Evolutionary conservation across 139 green algal species (phyloP).

Genomic region (Pleodorina starrii): DNA sequence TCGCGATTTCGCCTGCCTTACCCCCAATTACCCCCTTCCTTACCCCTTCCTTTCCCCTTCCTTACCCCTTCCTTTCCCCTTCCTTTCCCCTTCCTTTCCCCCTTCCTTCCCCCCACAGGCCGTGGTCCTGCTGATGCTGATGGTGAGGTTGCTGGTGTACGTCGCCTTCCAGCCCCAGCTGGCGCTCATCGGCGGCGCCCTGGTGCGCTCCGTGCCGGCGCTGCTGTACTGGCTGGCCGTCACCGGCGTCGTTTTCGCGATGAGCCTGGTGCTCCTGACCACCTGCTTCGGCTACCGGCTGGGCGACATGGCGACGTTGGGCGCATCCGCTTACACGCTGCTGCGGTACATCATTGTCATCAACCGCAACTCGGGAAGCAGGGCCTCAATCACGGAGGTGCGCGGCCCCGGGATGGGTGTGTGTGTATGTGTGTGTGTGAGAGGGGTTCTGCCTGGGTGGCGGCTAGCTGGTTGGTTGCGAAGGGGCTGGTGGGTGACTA

Average conservation of each 20-base stretch:
- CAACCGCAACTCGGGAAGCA: slow-evolving; percentile 16
- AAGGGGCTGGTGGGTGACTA: too few species aligned
- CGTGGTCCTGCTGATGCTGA: slow-evolving; percentile 57
- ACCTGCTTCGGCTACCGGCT: slow-evolving; percentile 52
- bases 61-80: background rate
- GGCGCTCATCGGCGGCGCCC: slow-evolving; percentile 43
- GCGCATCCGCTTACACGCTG: background rate
- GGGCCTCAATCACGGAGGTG: slow-evolving; percentile 27
- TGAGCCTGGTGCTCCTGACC: slow-evolving; percentile 26
- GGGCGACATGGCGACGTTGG: background rate
- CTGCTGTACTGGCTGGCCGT: slow-evolving; percentile 50
- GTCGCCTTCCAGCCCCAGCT: slow-evolving; percentile 61
- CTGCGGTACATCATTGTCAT: slow-evolving; percentile 48
- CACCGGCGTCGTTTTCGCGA: slow-evolving; percentile 8
- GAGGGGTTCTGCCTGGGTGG: too few species aligned
- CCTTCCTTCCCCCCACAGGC: background rate
- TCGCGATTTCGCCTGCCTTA: background rate
- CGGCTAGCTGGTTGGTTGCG: too few species aligned
- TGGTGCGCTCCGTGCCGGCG: slow-evolving; percentile 31
- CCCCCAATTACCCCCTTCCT: background rate
- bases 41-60: background rate
- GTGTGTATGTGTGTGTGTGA: too few species aligned
- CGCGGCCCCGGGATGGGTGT: too few species aligned
- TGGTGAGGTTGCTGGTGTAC: slow-evolving; percentile 59
- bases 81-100: background rate